Evolutionary conservation across 2,329 filamentous ascomycete genomes (phyloP), one percentile per base, ranked within the genome.

Genomic region (Hypoxylon rubiginosum): DNA sequence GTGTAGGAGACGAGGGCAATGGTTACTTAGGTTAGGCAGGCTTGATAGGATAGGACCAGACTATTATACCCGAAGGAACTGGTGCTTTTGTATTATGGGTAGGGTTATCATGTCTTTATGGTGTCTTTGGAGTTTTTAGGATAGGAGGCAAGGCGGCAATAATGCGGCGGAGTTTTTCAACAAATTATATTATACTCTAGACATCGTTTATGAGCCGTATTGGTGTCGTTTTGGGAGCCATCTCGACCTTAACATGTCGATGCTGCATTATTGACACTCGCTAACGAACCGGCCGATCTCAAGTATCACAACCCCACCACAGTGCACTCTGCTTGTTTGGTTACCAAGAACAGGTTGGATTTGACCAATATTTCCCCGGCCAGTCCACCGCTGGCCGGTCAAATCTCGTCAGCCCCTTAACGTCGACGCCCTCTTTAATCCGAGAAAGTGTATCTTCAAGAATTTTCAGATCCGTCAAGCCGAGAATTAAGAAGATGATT

Each of bases 61-160:
- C 26, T 49, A 49, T 49, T 49, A 49, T 49, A 49, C 46, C 46
- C 46, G 24, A 3, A 30, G 46, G 24, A 30, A 17, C 8, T 49
- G 30, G 7, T 28, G 13, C 2, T 49, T 49, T 6, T 6, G 13
- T 43, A 43, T 49, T 32, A 48, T 30, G 21, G 21, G 43, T 13
- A 48, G 19, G 19, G 19, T 15, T 26, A 15, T 48, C 13, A 15
- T 11, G 21, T 48, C 7, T 21, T 19, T 26, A 48, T 15, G 43
- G 43, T 30, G 24, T 26, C 24, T 17, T 17, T 15, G 46, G 26
- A 30, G 46, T 30, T 49, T 49, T n/a, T 9, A 30, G 46, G 46
- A 49, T n/a, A 10, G 24, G 21, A 21, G n/a, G 17, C 8, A 4
- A 17, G 41, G 19, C n/a, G 41, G 41, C 17, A 2, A 3, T 11